phyloP scores from a whole-genome alignment of 805 yeast genomes.

The Cyberlindnera euphorbiae region DNA sequence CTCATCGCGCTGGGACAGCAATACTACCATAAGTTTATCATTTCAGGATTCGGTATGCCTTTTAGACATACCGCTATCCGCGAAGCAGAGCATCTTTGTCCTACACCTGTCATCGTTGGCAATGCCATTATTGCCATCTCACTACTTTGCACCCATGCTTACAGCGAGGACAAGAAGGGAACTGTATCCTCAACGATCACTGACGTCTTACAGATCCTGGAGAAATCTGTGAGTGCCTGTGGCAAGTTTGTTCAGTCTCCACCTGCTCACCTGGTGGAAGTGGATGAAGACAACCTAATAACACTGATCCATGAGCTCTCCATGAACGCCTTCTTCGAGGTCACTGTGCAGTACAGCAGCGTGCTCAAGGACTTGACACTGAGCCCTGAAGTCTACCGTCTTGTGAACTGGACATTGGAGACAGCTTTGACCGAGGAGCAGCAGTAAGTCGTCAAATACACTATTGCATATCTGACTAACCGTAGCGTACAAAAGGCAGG shows the following conservation, averaged over 20 bases:
- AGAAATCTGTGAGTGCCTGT: conserved; percentile 52
- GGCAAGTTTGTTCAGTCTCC: conserved; percentile 41
- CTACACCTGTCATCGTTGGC: conserved; percentile 62
- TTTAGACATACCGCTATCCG: conserved; percentile 25
- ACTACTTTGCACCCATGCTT: conserved; percentile 52
- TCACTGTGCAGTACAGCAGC: conserved; percentile 59
- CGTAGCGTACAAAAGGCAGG: not conserved
- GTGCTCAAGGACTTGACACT: conserved; percentile 61
- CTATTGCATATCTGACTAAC: no score
- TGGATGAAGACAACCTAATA: conserved; percentile 38
- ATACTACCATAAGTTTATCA: conserved; percentile 19
- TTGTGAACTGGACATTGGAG: conserved; percentile 72
- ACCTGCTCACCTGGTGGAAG: conserved; percentile 19
- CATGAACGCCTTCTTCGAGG: conserved; percentile 56
- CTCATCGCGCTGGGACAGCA: conserved; percentile 4
- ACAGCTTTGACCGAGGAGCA: conserved; percentile 46
- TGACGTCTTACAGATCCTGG: conserved; percentile 54
- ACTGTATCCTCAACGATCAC: conserved; percentile 50
- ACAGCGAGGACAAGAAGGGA: conserved; percentile 58
- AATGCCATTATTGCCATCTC: conserved; percentile 60
- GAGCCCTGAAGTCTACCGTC: conserved; percentile 55
- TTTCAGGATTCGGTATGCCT: conserved; percentile 27
- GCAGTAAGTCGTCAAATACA: conserved; percentile 1
- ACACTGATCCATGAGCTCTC: conserved; percentile 58
- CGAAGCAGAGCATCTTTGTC: conserved; percentile 57